Evolutionary conservation across 1,139 yeast species (phyloP), one percentile per base, ranked within the genome.

Genomic region (Starmera stellimalicola): DNA sequence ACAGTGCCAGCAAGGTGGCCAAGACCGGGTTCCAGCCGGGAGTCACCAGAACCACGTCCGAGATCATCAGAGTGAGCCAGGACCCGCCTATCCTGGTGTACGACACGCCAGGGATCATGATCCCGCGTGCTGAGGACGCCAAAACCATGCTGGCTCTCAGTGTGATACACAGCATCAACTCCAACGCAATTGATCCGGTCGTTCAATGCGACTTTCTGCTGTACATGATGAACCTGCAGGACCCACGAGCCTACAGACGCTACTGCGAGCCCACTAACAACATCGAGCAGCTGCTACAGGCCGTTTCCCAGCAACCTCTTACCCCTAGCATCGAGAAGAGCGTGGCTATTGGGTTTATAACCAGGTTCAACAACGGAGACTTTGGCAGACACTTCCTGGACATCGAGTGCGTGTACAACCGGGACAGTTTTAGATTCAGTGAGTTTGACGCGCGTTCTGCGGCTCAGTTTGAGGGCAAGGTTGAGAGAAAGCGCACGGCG

Each of bases 21-120:
- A 60, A 61, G 35, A 85, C 95, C 0, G 95, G 96, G 0, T 81
- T 83, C 7, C 79, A 74, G 45, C 95, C 97, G 1, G 98, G 98
- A 14, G 87, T 91, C 4, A 91, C 98, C 0, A 62, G 87, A 37
- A 70, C 71, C 25, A 77, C 94, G 1, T 77, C 93, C 38, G 93
- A 83, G 45, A 68, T 80, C 35, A 83, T 91, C 28, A 60, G 80
- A 36, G 65, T 91, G 12, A 60, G 69, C 33, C 56, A 63, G 12
- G 67, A 67, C 25, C 94, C 94, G 0, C 77, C 77, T 31, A 70
- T 91, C 7, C 69, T 76, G 42, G 66, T 88, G 11, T 76, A 82
- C 47, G 98, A 91, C 54, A 82, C 97, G 0, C 98, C 98, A 0
- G 98, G 98, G 1, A 88, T 91, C 9, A 76, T 85, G 43, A 61